These are phyloP conservation scores for Rubroboletus satanas DNA, from an alignment of 768 basidiomycete genomes.

Conservation along the genomic window DNA sequence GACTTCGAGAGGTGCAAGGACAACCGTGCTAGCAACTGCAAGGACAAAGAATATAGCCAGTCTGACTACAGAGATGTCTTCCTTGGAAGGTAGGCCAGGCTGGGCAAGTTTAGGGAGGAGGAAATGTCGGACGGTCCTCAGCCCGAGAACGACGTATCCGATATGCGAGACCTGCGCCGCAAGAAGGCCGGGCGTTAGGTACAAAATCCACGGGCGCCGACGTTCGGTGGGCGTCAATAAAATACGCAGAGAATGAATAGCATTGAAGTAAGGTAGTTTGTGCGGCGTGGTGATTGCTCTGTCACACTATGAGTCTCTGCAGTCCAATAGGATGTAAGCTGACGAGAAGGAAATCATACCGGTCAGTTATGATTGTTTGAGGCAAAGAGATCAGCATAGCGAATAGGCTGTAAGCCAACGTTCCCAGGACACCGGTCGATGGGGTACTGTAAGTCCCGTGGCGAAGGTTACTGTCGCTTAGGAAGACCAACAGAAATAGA, in stretches of 20 bases:
- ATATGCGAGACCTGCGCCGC: conserved; percentile 42
- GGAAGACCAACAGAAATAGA: conserved; percentile 51
- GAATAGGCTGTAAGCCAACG: conserved; percentile 58
- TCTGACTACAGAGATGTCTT: conserved; percentile 47
- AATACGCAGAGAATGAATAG: conserved; percentile 56
- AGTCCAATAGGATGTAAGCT: background rate
- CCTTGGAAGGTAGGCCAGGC: conserved; percentile 30
- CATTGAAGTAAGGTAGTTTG: conserved; percentile 61
- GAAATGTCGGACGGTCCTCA: conserved; percentile 44
- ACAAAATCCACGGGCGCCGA: conserved; percentile 73
- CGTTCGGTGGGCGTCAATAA: conserved; percentile 81
- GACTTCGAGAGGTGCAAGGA: conserved; percentile 77
- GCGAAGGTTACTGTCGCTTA: conserved; percentile 55
- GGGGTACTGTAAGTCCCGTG: conserved; percentile 67
- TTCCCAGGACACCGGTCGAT: conserved; percentile 55
- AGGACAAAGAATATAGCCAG: conserved; percentile 55
- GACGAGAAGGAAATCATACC: conserved; percentile 41
- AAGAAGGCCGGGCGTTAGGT: conserved; percentile 69
- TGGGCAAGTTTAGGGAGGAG: conserved; percentile 52
- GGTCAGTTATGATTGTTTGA: conserved; percentile 69
- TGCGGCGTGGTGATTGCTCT: conserved; percentile 85
- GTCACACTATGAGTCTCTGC: conserved; percentile 3
- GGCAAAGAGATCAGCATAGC: conserved; percentile 67
- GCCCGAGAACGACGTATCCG: conserved; percentile 41
- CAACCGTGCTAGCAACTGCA: conserved; percentile 49